phyloP scores from a whole-genome alignment of 1,284 basidiomycete genomes.

The Hymenochaete sp. region DNA sequence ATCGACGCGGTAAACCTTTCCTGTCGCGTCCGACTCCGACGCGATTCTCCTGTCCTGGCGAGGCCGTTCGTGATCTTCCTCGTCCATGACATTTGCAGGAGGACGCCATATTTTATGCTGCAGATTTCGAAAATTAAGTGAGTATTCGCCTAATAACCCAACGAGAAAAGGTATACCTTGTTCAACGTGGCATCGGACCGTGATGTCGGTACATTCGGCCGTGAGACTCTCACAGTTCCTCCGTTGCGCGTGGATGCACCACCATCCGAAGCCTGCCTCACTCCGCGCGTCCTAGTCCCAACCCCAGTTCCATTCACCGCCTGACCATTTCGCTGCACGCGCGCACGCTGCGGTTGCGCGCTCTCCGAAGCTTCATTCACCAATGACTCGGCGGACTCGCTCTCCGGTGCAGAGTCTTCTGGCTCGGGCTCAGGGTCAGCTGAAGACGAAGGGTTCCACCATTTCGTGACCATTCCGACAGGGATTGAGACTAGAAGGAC shows the following conservation, averaged over 20 bases:
- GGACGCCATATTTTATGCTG: slow-evolving; percentile 14
- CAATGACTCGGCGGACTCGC: background rate
- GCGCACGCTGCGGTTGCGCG: background rate
- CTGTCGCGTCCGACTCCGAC: slow-evolving; percentile 16
- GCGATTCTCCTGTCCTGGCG: slow-evolving; percentile 8
- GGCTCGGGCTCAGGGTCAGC: slow-evolving; percentile 1
- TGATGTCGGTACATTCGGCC: slow-evolving; percentile 10
- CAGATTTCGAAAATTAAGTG: background rate
- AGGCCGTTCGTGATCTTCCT: slow-evolving; percentile 8
- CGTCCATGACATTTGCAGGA: slow-evolving; percentile 5
- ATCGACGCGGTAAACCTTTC: slow-evolving; percentile 17
- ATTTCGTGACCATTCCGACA: slow-evolving; percentile 35
- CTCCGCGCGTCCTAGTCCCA: slow-evolving; percentile 8
- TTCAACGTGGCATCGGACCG: slow-evolving; percentile 6
- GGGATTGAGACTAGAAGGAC: slow-evolving; percentile 49
- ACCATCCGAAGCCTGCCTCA: slow-evolving; percentile 8
- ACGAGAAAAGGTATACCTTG: slow-evolving; percentile 6
- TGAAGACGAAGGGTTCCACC: slow-evolving; percentile 30
- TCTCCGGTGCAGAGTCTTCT: background rate
- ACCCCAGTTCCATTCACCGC: slow-evolving; percentile 5
- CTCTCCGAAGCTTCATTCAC: background rate
- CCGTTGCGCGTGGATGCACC: background rate
- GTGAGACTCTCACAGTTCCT: slow-evolving; percentile 6
- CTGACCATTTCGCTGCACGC: background rate
- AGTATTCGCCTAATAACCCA: background rate